Evolutionary conservation across 2,329 filamentous ascomycete species (phyloP), one percentile per base, ranked within the genome.

Genomic region (Colletotrichum tofieldiae): DNA sequence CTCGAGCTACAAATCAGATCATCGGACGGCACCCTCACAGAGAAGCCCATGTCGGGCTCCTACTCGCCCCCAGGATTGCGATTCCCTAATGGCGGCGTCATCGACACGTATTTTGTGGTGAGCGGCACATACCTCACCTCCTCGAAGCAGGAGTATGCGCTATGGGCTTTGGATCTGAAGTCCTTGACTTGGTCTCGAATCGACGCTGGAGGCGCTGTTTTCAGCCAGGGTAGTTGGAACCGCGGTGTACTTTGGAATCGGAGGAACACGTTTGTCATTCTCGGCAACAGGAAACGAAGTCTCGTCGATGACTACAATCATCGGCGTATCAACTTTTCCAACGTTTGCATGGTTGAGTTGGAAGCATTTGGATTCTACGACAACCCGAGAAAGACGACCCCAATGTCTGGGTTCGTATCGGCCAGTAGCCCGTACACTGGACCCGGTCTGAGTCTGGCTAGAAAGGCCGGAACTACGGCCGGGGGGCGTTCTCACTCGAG

Each of bases 301-400:
- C 87, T 99, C 41, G 96, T 98, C 0, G 96, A 99, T 77, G 96
- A 99, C 81, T 99, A 99, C 82, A 98, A 98, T 80, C 96, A 98
- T 79, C 93, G 96, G 14, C 93, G 96, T 35, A 97, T 99, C 82
- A 99, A 99, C 82, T 99, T 98, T 80, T 94, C 93, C 12, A 97
- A 99, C 79, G 91, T 98, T 37, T 98, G 96, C 81, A 93, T 98
- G 88, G 96, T 99, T 11, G 96, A 99, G 82, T 87, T 99, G 14
- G 96, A 99, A 80, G 95, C 96, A 0, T 99, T 98, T 84, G 96
- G 96, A 1, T 91, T 99, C 54, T 98, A 98, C 81, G 96, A 98
- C 79, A 99, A 98, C 80, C 95, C 96, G 14, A 91, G 95, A 75
- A 93, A 92, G 79, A 90, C 88, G 0, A 86, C 90, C 5, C 93